Base-by-base conservation (phyloP, 2,329 filamentous ascomycete genomes). In the Colletotrichum magnum region DNA sequence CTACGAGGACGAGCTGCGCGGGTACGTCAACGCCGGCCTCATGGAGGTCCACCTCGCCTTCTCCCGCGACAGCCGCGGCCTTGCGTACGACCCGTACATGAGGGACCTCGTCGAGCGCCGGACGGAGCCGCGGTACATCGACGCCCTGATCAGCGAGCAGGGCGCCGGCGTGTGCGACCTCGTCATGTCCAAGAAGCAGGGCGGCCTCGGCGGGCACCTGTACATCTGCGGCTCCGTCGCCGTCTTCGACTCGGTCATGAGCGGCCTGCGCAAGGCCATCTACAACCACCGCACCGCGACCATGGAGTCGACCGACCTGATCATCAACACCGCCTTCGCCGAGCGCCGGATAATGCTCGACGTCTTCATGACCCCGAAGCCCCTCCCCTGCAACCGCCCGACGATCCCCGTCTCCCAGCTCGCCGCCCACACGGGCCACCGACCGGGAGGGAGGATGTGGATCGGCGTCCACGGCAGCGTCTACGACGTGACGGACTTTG, bases 321-420 rank as follows among this genome's bases (percentile, higher is more conserved):
- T 88, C 58, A 75, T 88, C 58, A 83, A 85, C 71, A 84, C 82
- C 26, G 86, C 86, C 0, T 88, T 88, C 65, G 86, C 86, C 0
- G 86, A 88, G 75, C 79, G 86, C 1, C 80, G 86, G 6, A 86
- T 88, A 73, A 88, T 88, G 86, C 75, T 88, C 0, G 86, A 88
- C 67, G 85, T 88, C 48, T 88, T 88, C 74, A 88, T 88, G 86
- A 84, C 85, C 1, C 86, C 86, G 1, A 85, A 84, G 65, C 82
- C 86, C 0, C 80, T 88, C 2, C 83, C 85, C 0, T 86, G 82
- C 74, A 84, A 87, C 52, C 78, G 83, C 0, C 83, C 85, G 0
- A 85, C 83, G 0, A 87, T 88, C 18, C 80, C 85, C 0, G 75
- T 86, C 3, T 86, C 86, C 0, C 79, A 84, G 68, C 78, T 88